These are phyloP conservation scores for Apocynum venetum DNA, from an alignment of 257 asterid genomes.

Conservation along the genomic window DNA sequence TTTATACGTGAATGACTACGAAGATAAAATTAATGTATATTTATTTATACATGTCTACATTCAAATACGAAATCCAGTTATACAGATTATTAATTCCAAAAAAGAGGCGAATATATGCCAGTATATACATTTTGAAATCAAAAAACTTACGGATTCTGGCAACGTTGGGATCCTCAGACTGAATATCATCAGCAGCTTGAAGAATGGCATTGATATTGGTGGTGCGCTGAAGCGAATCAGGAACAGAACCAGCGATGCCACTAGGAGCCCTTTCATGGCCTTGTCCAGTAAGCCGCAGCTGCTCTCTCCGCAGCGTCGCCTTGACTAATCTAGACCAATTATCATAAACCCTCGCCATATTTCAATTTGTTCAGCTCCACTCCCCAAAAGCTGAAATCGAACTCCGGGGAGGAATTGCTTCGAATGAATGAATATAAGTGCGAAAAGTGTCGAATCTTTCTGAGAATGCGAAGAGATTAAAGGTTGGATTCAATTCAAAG, in stretches of 20 bases:
- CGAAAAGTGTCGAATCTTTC: not conserved
- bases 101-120: not conserved
- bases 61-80: not conserved
- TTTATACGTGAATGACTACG: no score
- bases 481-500: not conserved
- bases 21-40: not conserved
- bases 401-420: not conserved
- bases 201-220: conserved; percentile 76
- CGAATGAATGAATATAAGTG: not conserved
- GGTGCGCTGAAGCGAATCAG: conserved; percentile 82
- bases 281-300: conserved; percentile 37
- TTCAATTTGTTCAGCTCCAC: not conserved
- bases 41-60: not conserved
- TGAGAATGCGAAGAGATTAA: not conserved
- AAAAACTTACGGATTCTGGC: conserved; percentile 77
- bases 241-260: conserved; percentile 92
- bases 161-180: conserved; percentile 78
- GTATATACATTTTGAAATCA: not conserved
- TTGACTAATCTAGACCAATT: conserved; percentile 87
- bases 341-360: conserved; percentile 65
- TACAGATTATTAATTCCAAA: no score
- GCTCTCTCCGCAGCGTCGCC: conserved; percentile 68
- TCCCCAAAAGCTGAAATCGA: not conserved
- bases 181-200: conserved; percentile 95
- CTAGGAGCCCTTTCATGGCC: conserved; percentile 70